Evolutionary conservation across 257 asterid species (phyloP).

Genomic region (Eustoma russellianum): DNA sequence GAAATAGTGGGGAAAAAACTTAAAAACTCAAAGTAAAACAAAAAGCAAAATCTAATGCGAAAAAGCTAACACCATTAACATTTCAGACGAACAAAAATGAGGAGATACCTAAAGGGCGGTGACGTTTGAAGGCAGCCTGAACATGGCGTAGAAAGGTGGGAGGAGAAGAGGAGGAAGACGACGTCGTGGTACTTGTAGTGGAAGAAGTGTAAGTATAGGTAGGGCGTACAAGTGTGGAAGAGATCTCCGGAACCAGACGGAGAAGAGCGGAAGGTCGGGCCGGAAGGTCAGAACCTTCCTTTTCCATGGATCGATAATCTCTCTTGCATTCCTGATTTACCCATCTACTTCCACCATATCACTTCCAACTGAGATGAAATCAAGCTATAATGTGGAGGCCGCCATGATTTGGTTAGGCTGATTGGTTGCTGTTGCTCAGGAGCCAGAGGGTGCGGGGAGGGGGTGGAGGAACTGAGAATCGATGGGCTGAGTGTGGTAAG

Average conservation of each 20-base stretch:
- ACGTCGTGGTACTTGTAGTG: slow-evolving; percentile 45
- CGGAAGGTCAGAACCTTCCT: slow-evolving; percentile 77
- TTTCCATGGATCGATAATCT: slow-evolving; percentile 64
- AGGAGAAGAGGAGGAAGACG: slow-evolving; percentile 56
- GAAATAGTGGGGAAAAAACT: too few species aligned
- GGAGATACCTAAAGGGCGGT: slow-evolving; percentile 55
- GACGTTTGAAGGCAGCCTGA: slow-evolving; percentile 82
- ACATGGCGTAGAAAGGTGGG: slow-evolving; percentile 59
- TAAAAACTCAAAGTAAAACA: too few species aligned
- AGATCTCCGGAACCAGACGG: slow-evolving; percentile 48
- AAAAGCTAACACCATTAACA: too few species aligned
- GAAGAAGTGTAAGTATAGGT: slow-evolving; percentile 22
- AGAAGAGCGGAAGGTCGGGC: slow-evolving; percentile 35
- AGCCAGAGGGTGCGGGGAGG: too few species aligned
- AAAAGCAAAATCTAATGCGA: too few species aligned
- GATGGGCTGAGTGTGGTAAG: too few species aligned
- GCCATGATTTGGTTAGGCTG: too few species aligned
- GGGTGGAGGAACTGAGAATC: too few species aligned
- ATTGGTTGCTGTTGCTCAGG: too few species aligned
- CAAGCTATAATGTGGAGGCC: too few species aligned
- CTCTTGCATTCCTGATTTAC: slow-evolving; percentile 17
- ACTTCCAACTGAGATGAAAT: too few species aligned
- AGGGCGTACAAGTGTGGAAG: slow-evolving; percentile 37
- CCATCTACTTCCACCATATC: not conserved
- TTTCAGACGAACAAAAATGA: not conserved